These are phyloP conservation scores for Penicillium salamii DNA, from an alignment of 495 filamentous ascomycete species.

Conservation along the genomic window DNA sequence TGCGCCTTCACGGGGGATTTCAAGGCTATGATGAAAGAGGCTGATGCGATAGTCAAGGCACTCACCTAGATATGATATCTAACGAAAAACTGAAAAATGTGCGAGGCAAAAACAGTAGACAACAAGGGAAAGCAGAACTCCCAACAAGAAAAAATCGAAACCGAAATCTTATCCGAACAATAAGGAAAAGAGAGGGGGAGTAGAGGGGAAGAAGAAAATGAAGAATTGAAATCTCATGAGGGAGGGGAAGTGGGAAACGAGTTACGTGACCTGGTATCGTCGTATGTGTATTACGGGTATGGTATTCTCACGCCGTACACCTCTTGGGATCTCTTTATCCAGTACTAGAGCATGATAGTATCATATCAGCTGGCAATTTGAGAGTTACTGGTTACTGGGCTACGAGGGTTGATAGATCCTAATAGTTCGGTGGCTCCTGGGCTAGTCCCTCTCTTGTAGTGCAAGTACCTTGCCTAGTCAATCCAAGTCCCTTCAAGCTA, in stretches of 20 bases:
- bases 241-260: conserved; percentile 38
- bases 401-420: background rate
- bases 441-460: too few relatives aligned
- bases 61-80: conserved; percentile 21
- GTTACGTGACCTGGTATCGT: conserved; percentile 4
- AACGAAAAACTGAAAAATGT: conserved; percentile 22
- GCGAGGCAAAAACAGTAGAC: conserved; percentile 24
- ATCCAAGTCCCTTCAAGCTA: background rate
- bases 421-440: background rate
- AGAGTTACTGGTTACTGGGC: too few relatives aligned
- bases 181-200: conserved; percentile 34
- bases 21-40: conserved; percentile 25
- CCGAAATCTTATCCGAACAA: conserved; percentile 26
- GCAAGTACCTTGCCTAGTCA: background rate
- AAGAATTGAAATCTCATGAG: conserved; percentile 42
- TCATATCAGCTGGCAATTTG: too few relatives aligned
- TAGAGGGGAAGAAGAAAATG: conserved; percentile 38
- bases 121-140: conserved; percentile 29
- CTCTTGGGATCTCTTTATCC: too few relatives aligned
- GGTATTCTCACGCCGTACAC: too few relatives aligned
- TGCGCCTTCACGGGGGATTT: background rate
- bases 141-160: conserved; percentile 33
- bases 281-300: conserved; percentile 13
- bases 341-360: too few relatives aligned
- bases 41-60: conserved; percentile 6